Evolutionary conservation across 148 eudicot genomes (phyloP).

Genomic region (Amaranthus palmeri): DNA sequence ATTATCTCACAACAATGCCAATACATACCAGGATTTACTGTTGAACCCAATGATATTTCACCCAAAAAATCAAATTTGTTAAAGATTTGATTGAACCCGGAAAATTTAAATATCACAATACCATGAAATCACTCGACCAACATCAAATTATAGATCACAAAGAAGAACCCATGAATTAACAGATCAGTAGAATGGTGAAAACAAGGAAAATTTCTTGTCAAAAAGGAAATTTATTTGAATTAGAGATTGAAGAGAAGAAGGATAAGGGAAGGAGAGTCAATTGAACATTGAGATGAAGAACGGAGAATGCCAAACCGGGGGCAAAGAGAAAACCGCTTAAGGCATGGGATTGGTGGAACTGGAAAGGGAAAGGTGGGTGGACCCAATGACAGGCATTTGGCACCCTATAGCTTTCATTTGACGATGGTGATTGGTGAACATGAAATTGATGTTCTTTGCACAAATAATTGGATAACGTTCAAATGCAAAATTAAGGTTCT

Average conservation of each 20-base stretch:
- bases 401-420: not conserved
- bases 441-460: not conserved
- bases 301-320: not conserved
- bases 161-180: not conserved
- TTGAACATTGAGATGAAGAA: not conserved
- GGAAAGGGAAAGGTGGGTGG: not conserved
- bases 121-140: not conserved
- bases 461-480: not conserved
- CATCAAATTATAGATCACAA: not conserved
- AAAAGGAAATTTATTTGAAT: not conserved
- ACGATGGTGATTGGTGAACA: not conserved
- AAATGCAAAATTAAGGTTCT: not conserved
- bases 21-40: not conserved
- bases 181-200: conserved; percentile 3
- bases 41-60: not conserved
- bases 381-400: not conserved
- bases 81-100: conserved; percentile 8
- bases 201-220: not conserved
- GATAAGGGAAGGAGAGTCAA: not conserved
- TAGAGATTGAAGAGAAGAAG: not conserved
- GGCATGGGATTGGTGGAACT: not conserved
- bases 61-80: conserved; percentile 6
- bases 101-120: not conserved
- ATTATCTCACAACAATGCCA: not conserved
- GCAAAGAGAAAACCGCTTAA: not conserved